These are phyloP conservation scores for Leccinum truebloodii DNA, from an alignment of 768 basidiomycete species.

Conservation along the genomic window DNA sequence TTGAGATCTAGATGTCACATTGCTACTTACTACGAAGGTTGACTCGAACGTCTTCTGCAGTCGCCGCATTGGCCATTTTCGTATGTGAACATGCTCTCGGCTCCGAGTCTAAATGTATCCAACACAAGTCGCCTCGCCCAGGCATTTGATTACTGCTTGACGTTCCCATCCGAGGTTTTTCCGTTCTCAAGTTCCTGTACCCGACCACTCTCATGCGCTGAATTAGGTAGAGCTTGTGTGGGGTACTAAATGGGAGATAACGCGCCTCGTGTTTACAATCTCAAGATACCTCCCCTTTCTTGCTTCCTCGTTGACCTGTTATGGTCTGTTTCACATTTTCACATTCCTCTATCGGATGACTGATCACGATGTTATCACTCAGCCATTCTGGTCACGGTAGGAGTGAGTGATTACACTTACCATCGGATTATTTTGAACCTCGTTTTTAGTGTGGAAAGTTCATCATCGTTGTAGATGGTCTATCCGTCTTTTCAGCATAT, in stretches of 20 bases:
- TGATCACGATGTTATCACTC: background rate
- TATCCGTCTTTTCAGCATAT: background rate
- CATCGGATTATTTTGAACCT: background rate
- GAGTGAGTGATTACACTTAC: constrained; percentile 4
- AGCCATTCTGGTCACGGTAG: constrained; percentile 10
- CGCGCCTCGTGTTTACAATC: constrained; percentile 28
- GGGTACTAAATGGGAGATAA: constrained; percentile 23
- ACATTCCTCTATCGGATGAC: background rate
- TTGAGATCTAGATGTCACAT: background rate
- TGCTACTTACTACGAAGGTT: background rate
- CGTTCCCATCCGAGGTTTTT: constrained; percentile 23
- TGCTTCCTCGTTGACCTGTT: constrained; percentile 18
- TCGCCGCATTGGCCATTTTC: constrained; percentile 22
- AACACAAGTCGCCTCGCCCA: background rate
- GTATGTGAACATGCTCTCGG: constrained; percentile 7
- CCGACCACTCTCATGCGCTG: background rate
- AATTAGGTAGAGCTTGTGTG: constrained; percentile 25
- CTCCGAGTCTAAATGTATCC: background rate
- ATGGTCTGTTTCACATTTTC: constrained; percentile 12
- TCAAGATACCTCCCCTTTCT: constrained; percentile 31
- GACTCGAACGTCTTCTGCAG: constrained; percentile 3
- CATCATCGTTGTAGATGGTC: constrained; percentile 21
- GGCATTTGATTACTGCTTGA: constrained; percentile 27
- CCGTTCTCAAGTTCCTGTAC: no score
- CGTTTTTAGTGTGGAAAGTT: constrained; percentile 24